A percentile compares a stretch with the other conserved stretches of the same genome.
Evolutionary conservation across 768 basidiomycete species (phyloP).

Genomic region (Filobasidium floriforme): DNA sequence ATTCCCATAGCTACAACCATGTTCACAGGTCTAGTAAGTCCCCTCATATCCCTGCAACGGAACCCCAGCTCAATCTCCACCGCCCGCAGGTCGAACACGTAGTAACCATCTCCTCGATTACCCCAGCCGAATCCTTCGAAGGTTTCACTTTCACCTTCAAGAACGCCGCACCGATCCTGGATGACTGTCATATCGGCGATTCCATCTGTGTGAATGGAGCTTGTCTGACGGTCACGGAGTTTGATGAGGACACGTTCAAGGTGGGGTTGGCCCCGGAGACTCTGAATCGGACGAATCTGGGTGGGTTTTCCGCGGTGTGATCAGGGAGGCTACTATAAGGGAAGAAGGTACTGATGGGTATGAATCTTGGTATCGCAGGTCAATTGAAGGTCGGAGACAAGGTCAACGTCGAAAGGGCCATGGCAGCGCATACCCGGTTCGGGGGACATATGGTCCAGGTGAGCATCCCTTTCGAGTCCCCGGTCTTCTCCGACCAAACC

Average conservation of each 20-base stretch:
- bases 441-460: slow-evolving; percentile 98
- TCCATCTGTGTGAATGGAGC: slow-evolving; percentile 59
- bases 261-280: slow-evolving; percentile 97
- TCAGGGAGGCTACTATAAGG: too few relatives aligned
- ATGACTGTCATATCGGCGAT: slow-evolving; percentile 86
- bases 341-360: background rate
- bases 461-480: slow-evolving; percentile 26
- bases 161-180: slow-evolving; percentile 63
- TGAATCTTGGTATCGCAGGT: background rate
- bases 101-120: slow-evolving; percentile 62
- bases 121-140: slow-evolving; percentile 45
- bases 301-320: too few relatives aligned
- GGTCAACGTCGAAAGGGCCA: slow-evolving; percentile 89
- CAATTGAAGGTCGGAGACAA: slow-evolving; percentile 32
- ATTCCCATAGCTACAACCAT: slow-evolving; percentile 18
- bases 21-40: slow-evolving; percentile 42
- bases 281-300: slow-evolving; percentile 78
- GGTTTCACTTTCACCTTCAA: slow-evolving; percentile 78
- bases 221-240: slow-evolving; percentile 86
- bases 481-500: background rate
- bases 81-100: slow-evolving; percentile 72
- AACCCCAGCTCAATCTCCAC: slow-evolving; percentile 1
- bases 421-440: slow-evolving; percentile 82
- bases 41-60: too few relatives aligned
- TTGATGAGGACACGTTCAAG: slow-evolving; percentile 61